Evolutionary conservation across 345 rosid genomes (phyloP).

Genomic region (Syzygium aqueum): DNA sequence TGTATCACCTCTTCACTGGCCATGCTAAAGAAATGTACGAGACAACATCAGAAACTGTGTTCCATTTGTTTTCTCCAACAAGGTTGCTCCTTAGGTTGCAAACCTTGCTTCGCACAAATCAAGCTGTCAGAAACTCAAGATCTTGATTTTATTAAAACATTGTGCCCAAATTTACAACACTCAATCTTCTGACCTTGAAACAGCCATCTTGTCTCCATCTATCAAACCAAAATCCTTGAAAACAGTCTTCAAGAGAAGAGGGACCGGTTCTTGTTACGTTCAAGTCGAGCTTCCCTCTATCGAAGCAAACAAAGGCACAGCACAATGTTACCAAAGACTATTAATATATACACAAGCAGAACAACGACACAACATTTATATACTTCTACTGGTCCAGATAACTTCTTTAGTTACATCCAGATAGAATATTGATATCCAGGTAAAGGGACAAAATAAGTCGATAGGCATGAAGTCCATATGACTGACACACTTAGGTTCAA

Average conservation of each 20-base stretch:
- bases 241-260: slow-evolving; percentile 50
- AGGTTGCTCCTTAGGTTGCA: not conserved
- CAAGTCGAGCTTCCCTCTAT: slow-evolving; percentile 95
- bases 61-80: not conserved
- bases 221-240: not conserved
- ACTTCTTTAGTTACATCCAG: not conserved
- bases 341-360: not conserved
- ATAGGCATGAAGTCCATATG: not conserved
- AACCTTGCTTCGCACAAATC: not conserved
- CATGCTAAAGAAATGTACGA: not conserved
- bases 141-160: not conserved
- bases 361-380: not conserved
- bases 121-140: not conserved
- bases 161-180: not conserved
- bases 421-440: not conserved
- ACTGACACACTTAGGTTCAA: not conserved
- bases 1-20: not conserved
- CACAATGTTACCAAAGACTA: not conserved
- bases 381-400: not conserved
- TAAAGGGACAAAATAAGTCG: not conserved
- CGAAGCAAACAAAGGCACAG: not conserved
- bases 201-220: not conserved
- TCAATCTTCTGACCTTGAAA: not conserved
- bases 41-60: not conserved
- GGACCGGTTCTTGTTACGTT: slow-evolving; percentile 71